Evolutionary conservation across 179 eudicot species (phyloP), one percentile per base, ranked within the genome.

Genomic region (Spinacia oleracea): DNA sequence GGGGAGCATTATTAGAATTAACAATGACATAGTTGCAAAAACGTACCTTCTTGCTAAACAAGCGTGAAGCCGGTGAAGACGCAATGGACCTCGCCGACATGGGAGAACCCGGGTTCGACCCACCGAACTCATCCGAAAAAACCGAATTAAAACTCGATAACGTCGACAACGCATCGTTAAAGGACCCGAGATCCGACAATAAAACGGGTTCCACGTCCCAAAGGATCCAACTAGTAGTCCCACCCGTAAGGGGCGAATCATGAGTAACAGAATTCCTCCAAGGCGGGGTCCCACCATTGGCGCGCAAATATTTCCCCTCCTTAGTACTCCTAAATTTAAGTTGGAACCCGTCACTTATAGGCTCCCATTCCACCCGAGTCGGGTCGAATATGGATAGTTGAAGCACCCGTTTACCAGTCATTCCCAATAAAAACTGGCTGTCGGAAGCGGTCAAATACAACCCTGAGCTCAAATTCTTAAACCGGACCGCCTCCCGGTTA

Each of bases 221-320:
- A 20, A 82, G 77, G 7, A 56, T 66, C 85, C 87, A 86, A 46
- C 32, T 50, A n/a, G 75, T 50, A 2, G 82, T 79, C 50, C 69
- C 80, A 34, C 87, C 79, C 15, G 82, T 72, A 12, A 78, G 51
- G 5, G 89, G 84, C n/a, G 64, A 50, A 76, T 86, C 89, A 74
- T 82, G 83, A 0, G 89, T 86, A 4, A 86, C 78, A 9, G 87
- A 74, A 56, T 84, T 86, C 38, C 85, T 74, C 89, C 89, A 86
- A 59, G 89, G 89, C 10, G 87, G 85, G 7, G 81, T 77, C 73
- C 89, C 87, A 38, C 89, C 85, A 70, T 86, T 86, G 3, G 76
- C 89, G 48, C 89, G 66, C 34, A 86, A 53, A 46, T 81, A 81
- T 4, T 72, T 86, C 0, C 89, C 89, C n/a, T 79, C 86, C 50